Percentiles rank a stretch among this genome's conserved stretches.
Evolutionary conservation across 352 stramenopile genomes (phyloP).

Genomic region (Phytophthora tubulina): DNA sequence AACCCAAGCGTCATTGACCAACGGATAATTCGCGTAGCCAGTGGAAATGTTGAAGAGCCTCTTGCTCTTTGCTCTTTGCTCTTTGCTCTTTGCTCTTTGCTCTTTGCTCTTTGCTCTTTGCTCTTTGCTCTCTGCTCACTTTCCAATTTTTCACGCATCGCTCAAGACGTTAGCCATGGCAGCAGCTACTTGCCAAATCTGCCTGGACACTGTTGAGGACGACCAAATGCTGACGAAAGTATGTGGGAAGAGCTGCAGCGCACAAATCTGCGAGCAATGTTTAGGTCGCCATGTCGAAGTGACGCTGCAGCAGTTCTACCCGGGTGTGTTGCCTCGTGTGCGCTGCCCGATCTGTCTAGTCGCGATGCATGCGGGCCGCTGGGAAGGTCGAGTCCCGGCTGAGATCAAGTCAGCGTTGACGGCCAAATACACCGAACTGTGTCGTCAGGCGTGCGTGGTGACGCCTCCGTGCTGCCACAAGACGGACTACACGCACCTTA

Average conservation of each 20-base stretch:
- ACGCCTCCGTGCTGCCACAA: slow-evolving; percentile 47
- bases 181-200: slow-evolving; percentile 47
- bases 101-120: background rate
- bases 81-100: too few relatives aligned
- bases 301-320: slow-evolving; percentile 39
- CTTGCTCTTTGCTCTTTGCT: background rate
- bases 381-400: slow-evolving; percentile 13
- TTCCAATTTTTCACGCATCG: slow-evolving; percentile 3
- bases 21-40: too few relatives aligned
- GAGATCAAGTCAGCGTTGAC: background rate
- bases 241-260: slow-evolving; percentile 34
- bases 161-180: slow-evolving; percentile 10
- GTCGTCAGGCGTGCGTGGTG: slow-evolving; percentile 34
- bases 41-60: too few relatives aligned
- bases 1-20: too few relatives aligned
- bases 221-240: slow-evolving; percentile 8
- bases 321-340: slow-evolving; percentile 41
- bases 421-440: slow-evolving; percentile 35
- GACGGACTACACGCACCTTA: slow-evolving; percentile 49
- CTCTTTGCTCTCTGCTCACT: background rate
- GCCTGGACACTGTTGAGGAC: slow-evolving; percentile 35
- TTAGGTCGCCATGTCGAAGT: slow-evolving; percentile 38
- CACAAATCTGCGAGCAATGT: slow-evolving; percentile 35
- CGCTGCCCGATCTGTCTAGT: slow-evolving; percentile 43
- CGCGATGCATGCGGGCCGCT: slow-evolving; percentile 29